phyloP scores from a whole-genome alignment of 1,139 yeast species.

The Sugiyamaella sp. region DNA sequence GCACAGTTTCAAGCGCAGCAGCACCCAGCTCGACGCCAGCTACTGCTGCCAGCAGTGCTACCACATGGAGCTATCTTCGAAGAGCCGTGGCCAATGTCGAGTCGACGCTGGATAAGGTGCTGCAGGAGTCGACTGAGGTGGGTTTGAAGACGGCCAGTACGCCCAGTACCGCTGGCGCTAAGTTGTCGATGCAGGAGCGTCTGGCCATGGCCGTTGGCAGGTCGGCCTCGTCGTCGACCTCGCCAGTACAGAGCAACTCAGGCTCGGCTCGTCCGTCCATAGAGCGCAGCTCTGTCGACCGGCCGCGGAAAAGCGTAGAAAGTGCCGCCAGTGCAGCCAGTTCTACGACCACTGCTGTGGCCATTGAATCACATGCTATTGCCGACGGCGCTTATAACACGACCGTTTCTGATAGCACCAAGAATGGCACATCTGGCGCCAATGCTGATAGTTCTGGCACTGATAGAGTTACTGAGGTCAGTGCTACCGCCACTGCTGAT shows the following conservation, averaged over 20 bases:
- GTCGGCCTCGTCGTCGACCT: conserved; percentile 12
- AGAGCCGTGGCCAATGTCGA: conserved; percentile 47
- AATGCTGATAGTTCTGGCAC: no score
- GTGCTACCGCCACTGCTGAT: background rate
- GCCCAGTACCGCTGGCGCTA: conserved; percentile 43
- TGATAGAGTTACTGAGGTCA: background rate
- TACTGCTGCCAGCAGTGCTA: background rate
- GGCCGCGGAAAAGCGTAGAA: conserved; percentile 10
- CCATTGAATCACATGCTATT: no score
- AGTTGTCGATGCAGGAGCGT: conserved; percentile 76
- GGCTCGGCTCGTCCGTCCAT: conserved; percentile 9
- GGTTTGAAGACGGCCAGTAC: conserved; percentile 14
- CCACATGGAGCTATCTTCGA: conserved; percentile 41
- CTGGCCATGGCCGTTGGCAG: conserved; percentile 69
- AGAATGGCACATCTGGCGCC: no score
- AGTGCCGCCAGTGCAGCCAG: conserved; percentile 9
- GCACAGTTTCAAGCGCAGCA: background rate
- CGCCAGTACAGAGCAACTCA: conserved; percentile 3
- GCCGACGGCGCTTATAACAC: no score
- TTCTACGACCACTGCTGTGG: background rate
- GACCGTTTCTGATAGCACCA: no score
- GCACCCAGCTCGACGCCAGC: background rate
- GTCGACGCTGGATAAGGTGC: conserved; percentile 43
- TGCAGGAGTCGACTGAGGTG: conserved; percentile 34
- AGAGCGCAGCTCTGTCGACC: conserved; percentile 16